These are phyloP conservation scores for Umbelopsis sp. DNA, from an alignment of 192 early-diverging fungal species.

Conservation along the genomic window DNA sequence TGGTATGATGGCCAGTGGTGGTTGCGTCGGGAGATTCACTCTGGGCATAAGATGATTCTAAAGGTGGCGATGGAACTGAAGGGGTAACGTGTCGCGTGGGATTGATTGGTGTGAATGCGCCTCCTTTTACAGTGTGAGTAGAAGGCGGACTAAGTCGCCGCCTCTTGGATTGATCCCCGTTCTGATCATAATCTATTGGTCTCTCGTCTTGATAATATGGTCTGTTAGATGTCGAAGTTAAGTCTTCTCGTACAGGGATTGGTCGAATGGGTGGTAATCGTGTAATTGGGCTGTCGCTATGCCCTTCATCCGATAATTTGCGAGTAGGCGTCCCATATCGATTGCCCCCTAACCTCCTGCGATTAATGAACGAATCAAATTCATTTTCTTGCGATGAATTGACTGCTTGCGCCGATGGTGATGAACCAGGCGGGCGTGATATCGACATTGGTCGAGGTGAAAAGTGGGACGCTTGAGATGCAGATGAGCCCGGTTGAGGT, in stretches of 20 bases:
- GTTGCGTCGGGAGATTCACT: neutral
- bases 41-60: neutral
- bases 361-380: slow-evolving; percentile 13
- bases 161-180: neutral
- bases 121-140: slow-evolving; percentile 7
- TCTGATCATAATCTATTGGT: neutral
- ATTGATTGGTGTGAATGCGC: neutral
- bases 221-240: neutral
- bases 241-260: neutral
- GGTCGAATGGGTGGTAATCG: slow-evolving; percentile 8
- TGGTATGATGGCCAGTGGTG: neutral
- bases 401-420: neutral
- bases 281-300: neutral
- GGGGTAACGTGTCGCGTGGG: neutral
- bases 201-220: slow-evolving; percentile 14
- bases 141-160: slow-evolving; percentile 2
- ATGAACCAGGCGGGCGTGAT: neutral
- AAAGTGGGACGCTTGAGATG: neutral
- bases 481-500: neutral
- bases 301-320: slow-evolving; percentile 1
- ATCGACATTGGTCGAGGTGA: slow-evolving; percentile 3
- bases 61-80: neutral
- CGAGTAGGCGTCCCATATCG: slow-evolving; percentile 1
- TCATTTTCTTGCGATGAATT: slow-evolving; percentile 7
- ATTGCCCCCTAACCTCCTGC: slow-evolving; percentile 16